Percentiles rank a stretch among this genome's conserved stretches.
Conservation (phyloP, 2,329 filamentous ascomycete species). For the Penicillium sp. region DNA sequence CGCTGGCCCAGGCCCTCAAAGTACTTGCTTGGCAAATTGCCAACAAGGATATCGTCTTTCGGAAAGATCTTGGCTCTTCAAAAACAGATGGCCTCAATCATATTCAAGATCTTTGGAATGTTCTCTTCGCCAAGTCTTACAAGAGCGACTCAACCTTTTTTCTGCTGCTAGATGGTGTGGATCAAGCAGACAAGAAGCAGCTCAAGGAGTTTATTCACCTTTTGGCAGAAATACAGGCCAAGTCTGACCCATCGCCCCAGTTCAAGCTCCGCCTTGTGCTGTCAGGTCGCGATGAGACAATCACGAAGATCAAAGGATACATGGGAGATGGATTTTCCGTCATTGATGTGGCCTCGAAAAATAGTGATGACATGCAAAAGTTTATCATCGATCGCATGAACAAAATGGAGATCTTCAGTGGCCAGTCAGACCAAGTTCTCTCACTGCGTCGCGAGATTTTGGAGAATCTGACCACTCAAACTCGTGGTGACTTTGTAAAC, state of each 20-base stretch:
- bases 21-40: conserved; percentile 14
- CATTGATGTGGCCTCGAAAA: conserved; percentile 20
- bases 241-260: conserved; percentile 7
- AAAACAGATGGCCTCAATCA: conserved; percentile 8
- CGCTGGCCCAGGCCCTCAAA: conserved; percentile 11
- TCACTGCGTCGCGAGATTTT: conserved; percentile 19
- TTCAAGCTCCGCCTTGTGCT: conserved; percentile 23
- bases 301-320: conserved; percentile 17
- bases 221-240: conserved; percentile 7
- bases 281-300: conserved; percentile 19
- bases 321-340: conserved; percentile 7
- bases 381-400: conserved; percentile 26
- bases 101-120: conserved; percentile 10
- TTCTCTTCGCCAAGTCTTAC: conserved; percentile 14
- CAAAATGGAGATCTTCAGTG: conserved; percentile 28
- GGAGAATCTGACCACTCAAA: conserved; percentile 16
- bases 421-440: conserved; percentile 20
- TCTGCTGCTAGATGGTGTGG: conserved; percentile 51
- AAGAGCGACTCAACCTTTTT: conserved; percentile 36
- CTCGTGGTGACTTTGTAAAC: conserved; percentile 27
- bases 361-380: conserved; percentile 23
- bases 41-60: conserved; percentile 13
- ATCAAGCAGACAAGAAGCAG: conserved; percentile 41
- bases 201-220: conserved; percentile 23
- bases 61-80: conserved; percentile 12